These are phyloP conservation scores for Anthoceros angustus DNA, from an alignment of 225 moss, liverwort and hornwort genomes.

Conservation along the genomic window DNA sequence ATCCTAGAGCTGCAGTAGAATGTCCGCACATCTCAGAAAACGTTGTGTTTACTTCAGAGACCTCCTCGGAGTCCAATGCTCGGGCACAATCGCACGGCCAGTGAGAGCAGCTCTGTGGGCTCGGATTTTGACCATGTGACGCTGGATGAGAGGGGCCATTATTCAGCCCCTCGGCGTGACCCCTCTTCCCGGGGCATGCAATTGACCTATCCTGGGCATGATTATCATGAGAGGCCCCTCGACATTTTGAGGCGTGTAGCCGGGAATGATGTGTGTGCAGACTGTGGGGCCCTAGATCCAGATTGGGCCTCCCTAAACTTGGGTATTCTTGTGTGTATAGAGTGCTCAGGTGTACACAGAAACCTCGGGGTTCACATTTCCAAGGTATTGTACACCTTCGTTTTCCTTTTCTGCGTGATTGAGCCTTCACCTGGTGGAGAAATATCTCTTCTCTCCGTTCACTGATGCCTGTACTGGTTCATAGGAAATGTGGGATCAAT, in stretches of 20 bases:
- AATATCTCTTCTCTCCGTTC: too few species aligned
- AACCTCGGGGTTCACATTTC: slow-evolving; percentile 92
- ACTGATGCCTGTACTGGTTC: too few species aligned
- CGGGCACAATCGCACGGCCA: slow-evolving; percentile 40
- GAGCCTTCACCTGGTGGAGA: too few species aligned
- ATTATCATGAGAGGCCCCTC: slow-evolving; percentile 51
- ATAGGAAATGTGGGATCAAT: background rate
- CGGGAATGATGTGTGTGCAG: slow-evolving; percentile 74
- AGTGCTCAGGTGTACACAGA: slow-evolving; percentile 86
- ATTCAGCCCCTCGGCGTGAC: slow-evolving; percentile 31
- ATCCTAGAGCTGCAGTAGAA: too few species aligned
- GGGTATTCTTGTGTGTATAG: slow-evolving; percentile 78
- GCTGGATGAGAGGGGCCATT: slow-evolving; percentile 32
- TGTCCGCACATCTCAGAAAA: too few species aligned
- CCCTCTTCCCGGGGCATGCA: slow-evolving; percentile 30
- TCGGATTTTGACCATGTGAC: slow-evolving; percentile 40
- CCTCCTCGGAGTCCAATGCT: slow-evolving; percentile 29
- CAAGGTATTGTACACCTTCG: slow-evolving; percentile 15
- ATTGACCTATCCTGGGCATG: slow-evolving; percentile 18
- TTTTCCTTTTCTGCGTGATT: too few species aligned
- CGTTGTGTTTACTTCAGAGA: slow-evolving; percentile 13
- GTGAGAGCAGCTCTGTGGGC: slow-evolving; percentile 60
- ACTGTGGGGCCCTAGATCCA: slow-evolving; percentile 76
- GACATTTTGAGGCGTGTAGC: slow-evolving; percentile 63
- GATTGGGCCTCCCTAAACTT: slow-evolving; percentile 96